Evolutionary conservation across 2,329 filamentous ascomycete genomes (phyloP), one percentile per base, ranked within the genome.

Genomic region (Cryphonectria nitschkei): DNA sequence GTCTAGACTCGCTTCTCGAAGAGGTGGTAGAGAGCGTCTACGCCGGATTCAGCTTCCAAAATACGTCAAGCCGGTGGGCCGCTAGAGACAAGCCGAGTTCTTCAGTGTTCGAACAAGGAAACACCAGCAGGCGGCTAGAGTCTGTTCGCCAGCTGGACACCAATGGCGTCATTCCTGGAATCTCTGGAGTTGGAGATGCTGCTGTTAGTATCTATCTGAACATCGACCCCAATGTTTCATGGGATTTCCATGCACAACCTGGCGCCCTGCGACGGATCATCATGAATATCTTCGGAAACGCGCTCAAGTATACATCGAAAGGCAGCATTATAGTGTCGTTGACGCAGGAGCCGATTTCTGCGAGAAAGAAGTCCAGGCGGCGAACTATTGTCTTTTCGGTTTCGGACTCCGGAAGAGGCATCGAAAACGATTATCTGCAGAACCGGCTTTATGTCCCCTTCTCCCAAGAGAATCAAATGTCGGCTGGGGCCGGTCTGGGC

Each of bases 341-440:
- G 63, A 62, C 62, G 6, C 75, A 75, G 43, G 66, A 68, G 56
- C 39, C 66, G 4, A 22, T 50, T 4, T 22, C 43, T n/a, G 39
- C 71, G n/a, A 68, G 60, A 19, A 68, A 11, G 56, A 68, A 62
- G 56, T 50, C 39, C 19, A 39, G 66, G 39, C 58, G 66, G 41
- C 37, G 66, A 14, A 68, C 41, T 41, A 77, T 82, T 2, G 77
- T 76, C 0, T 74, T 90, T 6, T 85, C 82, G 0, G 85, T 93
- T 1, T 82, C 83, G 0, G 91, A 93, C 74, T 90, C 90, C 0
- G 91, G 91, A 0, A 84, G 84, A 58, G 91, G 91, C 2, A 93
- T 93, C 46, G 85, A 85, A 0, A 82, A 86, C 7, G 87, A 91
- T 13, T 93, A 88, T 73, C 79, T 92, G 19, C 82, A 85, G 26